phyloP scores from a whole-genome alignment of 352 stramenopile genomes.

The Thalassiosira tumida region DNA sequence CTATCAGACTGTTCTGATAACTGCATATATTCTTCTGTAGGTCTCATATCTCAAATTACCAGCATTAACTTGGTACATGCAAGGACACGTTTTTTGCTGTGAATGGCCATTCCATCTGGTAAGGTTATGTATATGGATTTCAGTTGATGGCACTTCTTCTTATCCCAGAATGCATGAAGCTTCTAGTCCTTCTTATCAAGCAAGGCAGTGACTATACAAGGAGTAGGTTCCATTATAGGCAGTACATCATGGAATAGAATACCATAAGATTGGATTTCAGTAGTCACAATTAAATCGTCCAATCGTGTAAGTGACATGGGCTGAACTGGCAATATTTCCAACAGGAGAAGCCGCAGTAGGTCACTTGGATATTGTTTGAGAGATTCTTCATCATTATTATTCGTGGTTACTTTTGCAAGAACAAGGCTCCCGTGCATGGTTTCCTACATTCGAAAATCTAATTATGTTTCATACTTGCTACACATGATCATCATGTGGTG shows the following conservation, averaged over 20 bases:
- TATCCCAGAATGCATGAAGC: slow-evolving; percentile 35
- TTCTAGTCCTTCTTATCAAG: slow-evolving; percentile 10
- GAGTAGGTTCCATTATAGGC: slow-evolving; percentile 46
- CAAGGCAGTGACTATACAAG: slow-evolving; percentile 41
- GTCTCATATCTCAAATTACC: slow-evolving; percentile 41
- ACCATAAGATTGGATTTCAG: slow-evolving; percentile 25
- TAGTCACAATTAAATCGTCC: slow-evolving; percentile 59
- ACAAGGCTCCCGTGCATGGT: slow-evolving; percentile 40
- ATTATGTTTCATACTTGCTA: slow-evolving; percentile 72
- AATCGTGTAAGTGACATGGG: slow-evolving; percentile 62
- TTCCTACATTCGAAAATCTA: slow-evolving; percentile 44
- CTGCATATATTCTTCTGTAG: not conserved
- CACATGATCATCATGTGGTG: too few relatives aligned
- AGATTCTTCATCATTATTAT: not conserved
- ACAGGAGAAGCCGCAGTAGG: slow-evolving; percentile 33
- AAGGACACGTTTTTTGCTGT: not conserved
- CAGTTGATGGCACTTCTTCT: slow-evolving; percentile 9
- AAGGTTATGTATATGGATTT: slow-evolving; percentile 22
- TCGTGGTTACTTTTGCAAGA: slow-evolving; percentile 53
- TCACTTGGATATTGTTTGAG: not conserved
- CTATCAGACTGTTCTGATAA: slow-evolving; percentile 23
- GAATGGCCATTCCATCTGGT: too few relatives aligned
- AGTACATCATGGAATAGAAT: slow-evolving; percentile 31
- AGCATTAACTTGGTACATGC: slow-evolving; percentile 30
- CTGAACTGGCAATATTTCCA: slow-evolving; percentile 43